These are phyloP conservation scores for barley (Hordeum vulgare) DNA, from an alignment of 176 grass and related monocot genomes.

Conservation along the genomic window DNA sequence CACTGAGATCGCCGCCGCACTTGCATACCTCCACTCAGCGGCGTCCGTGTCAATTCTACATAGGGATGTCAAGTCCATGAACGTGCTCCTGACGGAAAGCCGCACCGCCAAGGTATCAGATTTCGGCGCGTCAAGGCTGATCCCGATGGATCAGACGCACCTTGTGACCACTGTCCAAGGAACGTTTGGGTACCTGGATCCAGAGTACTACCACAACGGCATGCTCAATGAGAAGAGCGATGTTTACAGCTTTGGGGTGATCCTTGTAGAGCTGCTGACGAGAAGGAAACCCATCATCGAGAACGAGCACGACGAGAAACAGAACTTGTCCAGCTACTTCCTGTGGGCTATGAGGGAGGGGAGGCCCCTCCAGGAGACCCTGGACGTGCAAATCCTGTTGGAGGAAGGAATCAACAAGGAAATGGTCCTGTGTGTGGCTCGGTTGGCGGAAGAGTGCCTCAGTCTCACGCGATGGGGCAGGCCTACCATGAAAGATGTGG, in stretches of 20 bases:
- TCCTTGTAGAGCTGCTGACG: conserved; percentile 5
- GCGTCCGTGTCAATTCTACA: conserved; percentile 14
- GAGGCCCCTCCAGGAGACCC: not conserved
- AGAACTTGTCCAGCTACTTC: not conserved
- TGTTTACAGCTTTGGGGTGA: conserved; percentile 23
- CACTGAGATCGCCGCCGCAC: not conserved
- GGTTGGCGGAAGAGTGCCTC: conserved; percentile 1
- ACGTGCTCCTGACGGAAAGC: conserved; percentile 17
- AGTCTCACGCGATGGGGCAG: not conserved
- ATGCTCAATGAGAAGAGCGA: conserved; percentile 22
- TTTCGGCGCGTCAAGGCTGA: not conserved
- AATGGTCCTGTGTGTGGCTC: not conserved
- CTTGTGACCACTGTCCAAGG: not conserved
- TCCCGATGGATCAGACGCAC: conserved; percentile 25
- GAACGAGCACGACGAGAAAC: conserved; percentile 9
- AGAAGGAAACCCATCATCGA: conserved; percentile 14
- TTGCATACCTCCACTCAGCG: not conserved
- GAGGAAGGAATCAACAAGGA: not conserved
- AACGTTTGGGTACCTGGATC: conserved; percentile 6
- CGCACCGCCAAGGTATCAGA: conserved; percentile 10
- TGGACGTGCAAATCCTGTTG: not conserved
- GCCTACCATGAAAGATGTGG: conserved; percentile 26
- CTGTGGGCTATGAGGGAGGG: not conserved
- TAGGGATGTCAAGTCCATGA: conserved; percentile 23
- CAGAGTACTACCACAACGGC: conserved; percentile 12